These are phyloP conservation scores for Plasmodiophora brassicae DNA, from an alignment of 208 protist species.

Conservation along the genomic window DNA sequence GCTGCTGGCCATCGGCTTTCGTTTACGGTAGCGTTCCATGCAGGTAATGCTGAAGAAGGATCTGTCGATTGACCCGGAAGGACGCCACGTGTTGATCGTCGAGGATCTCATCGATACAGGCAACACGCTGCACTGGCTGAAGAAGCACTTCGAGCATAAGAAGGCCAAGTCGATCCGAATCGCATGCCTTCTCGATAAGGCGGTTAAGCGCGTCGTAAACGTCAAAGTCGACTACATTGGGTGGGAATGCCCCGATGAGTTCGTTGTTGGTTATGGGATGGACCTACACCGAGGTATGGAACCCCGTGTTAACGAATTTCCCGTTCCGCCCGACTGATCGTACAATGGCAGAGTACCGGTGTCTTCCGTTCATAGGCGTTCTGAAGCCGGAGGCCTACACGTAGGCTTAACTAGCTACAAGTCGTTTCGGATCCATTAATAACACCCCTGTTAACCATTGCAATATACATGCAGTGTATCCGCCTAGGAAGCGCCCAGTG, in stretches of 20 bases:
- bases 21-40: not conserved
- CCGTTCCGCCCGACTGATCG: not conserved
- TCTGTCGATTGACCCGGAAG: conserved; percentile 6
- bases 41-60: conserved; percentile 34
- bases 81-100: conserved; percentile 10
- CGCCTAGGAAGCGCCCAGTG: no score
- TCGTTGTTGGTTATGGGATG: conserved; percentile 14
- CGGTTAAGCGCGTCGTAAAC: not conserved
- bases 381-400: not conserved
- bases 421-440: no score
- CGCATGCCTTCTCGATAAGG: conserved; percentile 26
- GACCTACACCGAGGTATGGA: not conserved
- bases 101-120: conserved; percentile 40
- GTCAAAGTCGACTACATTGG: conserved; percentile 24
- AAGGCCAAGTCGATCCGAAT: conserved; percentile 25
- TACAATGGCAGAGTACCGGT: not conserved
- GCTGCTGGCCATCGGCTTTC: not conserved
- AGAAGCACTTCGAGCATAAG: conserved; percentile 27
- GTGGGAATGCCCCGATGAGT: conserved; percentile 29
- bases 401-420: no score
- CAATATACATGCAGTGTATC: no score
- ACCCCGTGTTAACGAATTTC: not conserved
- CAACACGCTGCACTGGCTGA: conserved; percentile 1
- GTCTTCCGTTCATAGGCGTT: conserved; percentile 5
- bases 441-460: no score